Evolutionary conservation across 495 filamentous ascomycete genomes (phyloP), one percentile per base, ranked within the genome.

Genomic region (Oleoguttula mirabilis): DNA sequence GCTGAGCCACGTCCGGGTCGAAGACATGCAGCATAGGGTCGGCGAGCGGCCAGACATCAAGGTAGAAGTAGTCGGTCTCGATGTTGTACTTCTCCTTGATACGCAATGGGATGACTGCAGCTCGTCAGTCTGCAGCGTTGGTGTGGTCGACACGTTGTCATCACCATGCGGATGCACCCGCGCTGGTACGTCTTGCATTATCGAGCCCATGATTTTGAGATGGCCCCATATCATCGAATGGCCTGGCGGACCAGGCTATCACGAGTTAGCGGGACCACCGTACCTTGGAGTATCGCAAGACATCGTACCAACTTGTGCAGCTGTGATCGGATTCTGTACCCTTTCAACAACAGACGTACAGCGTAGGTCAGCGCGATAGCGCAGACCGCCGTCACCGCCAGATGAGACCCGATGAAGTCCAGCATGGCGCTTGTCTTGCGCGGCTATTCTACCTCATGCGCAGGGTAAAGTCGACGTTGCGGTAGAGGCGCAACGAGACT

Each of bases 41-140:
- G 7, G 37, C 37, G 10, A 67, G 50, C 11, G 67, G 68, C 66
- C 67, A 71, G 2, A 46, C 39, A 41, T 70, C 66, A 14, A 69
- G 10, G 41, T 68, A 66, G 39, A 65, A 50, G 19, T 40, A 35
- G 7, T 63, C 25, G n/a, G 36, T 25, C 36, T 12, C 22, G 3
- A 52, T 40, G 32, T 33, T 27, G 21, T 43, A 41, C 23, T 48
- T 35, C n/a, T 43, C 22, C 36, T 32, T 8, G n/a, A 35, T 32
- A 8, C 33, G 49, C 6, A 21, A 15, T 10, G 45, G 44, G 11
- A 52, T 5, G 14, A 21, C 24, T 31, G 21, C 15, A 21, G 4
- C 14, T 6, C 15, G 21, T 20, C 21, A 23, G 36, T 16, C 21
- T 21, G 22, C 12, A 7, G 6, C 10, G 10, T 1, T 24, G 36